phyloP scores from a whole-genome alignment of 2,329 filamentous ascomycete genomes.

The Simplicillium aogashimaense region DNA sequence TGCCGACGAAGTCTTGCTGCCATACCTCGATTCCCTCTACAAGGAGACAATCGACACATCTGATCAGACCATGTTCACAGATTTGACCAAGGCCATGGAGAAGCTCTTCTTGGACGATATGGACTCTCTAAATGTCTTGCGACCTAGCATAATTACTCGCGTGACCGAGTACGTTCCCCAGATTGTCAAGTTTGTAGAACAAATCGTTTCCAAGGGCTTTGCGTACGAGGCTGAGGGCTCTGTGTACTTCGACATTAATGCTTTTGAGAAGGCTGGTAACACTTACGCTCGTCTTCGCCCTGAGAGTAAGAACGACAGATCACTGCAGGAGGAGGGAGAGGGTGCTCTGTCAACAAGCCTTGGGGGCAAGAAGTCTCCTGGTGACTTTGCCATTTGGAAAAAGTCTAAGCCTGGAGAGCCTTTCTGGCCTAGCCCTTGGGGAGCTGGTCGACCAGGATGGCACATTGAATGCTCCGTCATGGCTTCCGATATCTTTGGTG shows the following conservation, averaged over 20 bases:
- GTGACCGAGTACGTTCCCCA: slow-evolving; percentile 90
- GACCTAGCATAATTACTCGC: slow-evolving; percentile 71
- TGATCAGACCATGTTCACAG: slow-evolving; percentile 69
- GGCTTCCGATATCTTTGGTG: slow-evolving; percentile 80
- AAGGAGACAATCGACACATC: slow-evolving; percentile 51
- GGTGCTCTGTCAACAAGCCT: slow-evolving; percentile 60
- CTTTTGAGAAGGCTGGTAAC: slow-evolving; percentile 78
- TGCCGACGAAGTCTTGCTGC: slow-evolving; percentile 60
- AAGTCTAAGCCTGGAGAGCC: slow-evolving; percentile 86
- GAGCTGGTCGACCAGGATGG: slow-evolving; percentile 82
- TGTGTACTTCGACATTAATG: slow-evolving; percentile 85
- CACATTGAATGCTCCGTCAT: slow-evolving; percentile 97
- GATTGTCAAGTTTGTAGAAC: slow-evolving; percentile 77
- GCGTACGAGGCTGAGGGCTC: slow-evolving; percentile 76
- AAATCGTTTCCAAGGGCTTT: slow-evolving; percentile 75
- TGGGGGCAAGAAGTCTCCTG: slow-evolving; percentile 60
- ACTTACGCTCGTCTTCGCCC: slow-evolving; percentile 79
- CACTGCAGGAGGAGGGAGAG: slow-evolving; percentile 79
- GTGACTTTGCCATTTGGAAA: slow-evolving; percentile 93
- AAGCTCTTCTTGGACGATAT: slow-evolving; percentile 83
- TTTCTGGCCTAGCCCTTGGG: slow-evolving; percentile 82
- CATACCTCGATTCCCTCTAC: slow-evolving; percentile 67
- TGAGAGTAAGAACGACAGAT: slow-evolving; percentile 75
- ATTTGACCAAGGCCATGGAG: slow-evolving; percentile 79
- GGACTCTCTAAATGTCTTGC: slow-evolving; percentile 72